Base-by-base conservation (phyloP, 106 monocot genomes). In the Dendrobium officinale region DNA sequence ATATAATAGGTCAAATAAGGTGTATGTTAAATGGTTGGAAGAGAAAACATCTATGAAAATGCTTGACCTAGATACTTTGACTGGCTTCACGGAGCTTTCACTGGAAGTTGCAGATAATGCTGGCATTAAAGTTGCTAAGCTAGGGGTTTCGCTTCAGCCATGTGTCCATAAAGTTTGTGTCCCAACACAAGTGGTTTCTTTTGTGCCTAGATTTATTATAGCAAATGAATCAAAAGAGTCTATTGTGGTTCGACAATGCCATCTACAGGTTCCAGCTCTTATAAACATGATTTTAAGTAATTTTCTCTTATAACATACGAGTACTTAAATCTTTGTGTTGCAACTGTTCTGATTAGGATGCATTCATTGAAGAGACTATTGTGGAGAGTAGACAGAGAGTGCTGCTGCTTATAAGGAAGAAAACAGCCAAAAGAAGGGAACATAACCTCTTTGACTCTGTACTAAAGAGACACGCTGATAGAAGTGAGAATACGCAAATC, bases 31-130 rank as follows among this genome's bases (percentile, higher is more conserved):
- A 79, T 83, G 78, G 78, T 75, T 85, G 33, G 77, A 82, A 73
- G 88, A 78, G 56, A 90, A 83, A 56, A 51, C 85, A 84, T 85
- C 88, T 42, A 78, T 73, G 42, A 79, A 82, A 81, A 33, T 86
- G 44, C 75, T 96, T 33, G 89, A 96, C 73, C 78, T 96, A 83
- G 91, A 93, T 77, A 77, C 70, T 54, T 83, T 96, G 80, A 91
- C 96, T 86, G 93, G 93, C 20, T 89, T 91, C 79, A 87, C 96
- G 3, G 96, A 96, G 73, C 29, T 96, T 33, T 82, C 78, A 55
- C 84, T 96, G 78, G 91, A 86, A 81, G 77, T 61, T 85, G 79
- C 79, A 58, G 86, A 87, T 88, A 79, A 83, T 79, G 55, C 78
- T 77, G 82, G 86, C 10, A 20, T 80, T 78, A 77, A 42, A 56